Percentiles rank a stretch among this genome's conserved stretches.
These are phyloP conservation scores for Herpetomonas tarakana DNA, from an alignment of 208 protist genomes.

Conservation along the genomic window DNA sequence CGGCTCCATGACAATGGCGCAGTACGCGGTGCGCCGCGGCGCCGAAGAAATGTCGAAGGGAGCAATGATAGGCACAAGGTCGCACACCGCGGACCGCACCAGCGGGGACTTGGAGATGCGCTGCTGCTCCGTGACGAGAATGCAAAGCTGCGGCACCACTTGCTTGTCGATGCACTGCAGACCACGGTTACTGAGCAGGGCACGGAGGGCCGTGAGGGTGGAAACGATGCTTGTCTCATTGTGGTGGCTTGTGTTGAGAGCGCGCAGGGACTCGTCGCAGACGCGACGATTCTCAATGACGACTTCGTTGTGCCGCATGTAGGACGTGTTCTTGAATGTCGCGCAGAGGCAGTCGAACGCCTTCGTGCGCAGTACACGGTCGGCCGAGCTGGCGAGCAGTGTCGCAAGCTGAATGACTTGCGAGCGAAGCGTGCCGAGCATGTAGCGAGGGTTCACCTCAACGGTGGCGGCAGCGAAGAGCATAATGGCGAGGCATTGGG, in stretches of 20 bases:
- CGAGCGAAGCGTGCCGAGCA: conserved; percentile 46
- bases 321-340: conserved; percentile 63
- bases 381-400: conserved; percentile 53
- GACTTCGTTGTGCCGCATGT: conserved; percentile 76
- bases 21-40: conserved; percentile 70
- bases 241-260: conserved; percentile 77
- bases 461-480: conserved; percentile 58
- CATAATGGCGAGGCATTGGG: conserved; percentile 82
- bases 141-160: conserved; percentile 71
- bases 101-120: conserved; percentile 71
- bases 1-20: conserved; percentile 88
- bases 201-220: conserved; percentile 65
- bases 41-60: conserved; percentile 64
- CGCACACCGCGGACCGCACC: conserved; percentile 76
- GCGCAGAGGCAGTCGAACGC: conserved; percentile 86
- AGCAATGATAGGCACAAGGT: conserved; percentile 86
- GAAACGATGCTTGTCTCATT: conserved; percentile 81
- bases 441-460: conserved; percentile 77
- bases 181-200: conserved; percentile 71
- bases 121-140: conserved; percentile 84
- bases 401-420: conserved; percentile 79
- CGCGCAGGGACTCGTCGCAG: conserved; percentile 73
- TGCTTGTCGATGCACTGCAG: conserved; percentile 77
- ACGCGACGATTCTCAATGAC: conserved; percentile 78
- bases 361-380: conserved; percentile 52